Percentiles rank a stretch among this genome's conserved stretches.
Conservation (phyloP, 2,329 filamentous ascomycete species). For the Cercospora janseana region DNA sequence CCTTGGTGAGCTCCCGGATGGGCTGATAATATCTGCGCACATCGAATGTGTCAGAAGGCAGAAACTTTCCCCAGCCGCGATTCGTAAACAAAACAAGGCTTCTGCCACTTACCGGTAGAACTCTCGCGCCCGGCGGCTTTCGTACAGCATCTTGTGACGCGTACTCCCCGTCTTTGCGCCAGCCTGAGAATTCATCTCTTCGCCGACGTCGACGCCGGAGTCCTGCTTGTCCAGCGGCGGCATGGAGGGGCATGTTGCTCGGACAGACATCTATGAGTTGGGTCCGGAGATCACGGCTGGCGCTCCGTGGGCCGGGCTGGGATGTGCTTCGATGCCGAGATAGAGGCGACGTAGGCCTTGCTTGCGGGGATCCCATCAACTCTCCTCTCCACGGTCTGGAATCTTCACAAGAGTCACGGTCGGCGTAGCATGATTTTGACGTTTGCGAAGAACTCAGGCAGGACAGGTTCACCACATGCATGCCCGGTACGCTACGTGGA, state of each 20-base stretch:
- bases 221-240: slow-evolving; percentile 12
- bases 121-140: slow-evolving; percentile 34
- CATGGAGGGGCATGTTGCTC: slow-evolving; percentile 13
- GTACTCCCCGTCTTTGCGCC: slow-evolving; percentile 13
- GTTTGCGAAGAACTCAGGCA: not conserved
- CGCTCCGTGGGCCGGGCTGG: slow-evolving; percentile 6
- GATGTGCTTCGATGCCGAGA: slow-evolving; percentile 9
- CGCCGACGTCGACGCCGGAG: slow-evolving; percentile 15
- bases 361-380: slow-evolving; percentile 7
- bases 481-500: not conserved
- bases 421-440: too few species aligned
- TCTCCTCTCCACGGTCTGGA: not conserved
- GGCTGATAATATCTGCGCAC: slow-evolving; percentile 32
- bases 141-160: slow-evolving; percentile 25
- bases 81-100: not conserved
- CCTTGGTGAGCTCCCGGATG: slow-evolving; percentile 30
- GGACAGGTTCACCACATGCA: not conserved
- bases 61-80: slow-evolving; percentile 5
- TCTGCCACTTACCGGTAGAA: slow-evolving; percentile 31
- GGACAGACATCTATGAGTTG: slow-evolving; percentile 9
- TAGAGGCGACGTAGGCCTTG: slow-evolving; percentile 6
- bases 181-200: slow-evolving; percentile 15
- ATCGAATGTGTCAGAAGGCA: slow-evolving; percentile 3
- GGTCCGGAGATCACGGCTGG: slow-evolving; percentile 7
- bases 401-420: not conserved